Conservation (phyloP, 106 monocot genomes). For the Allium fistulosum region DNA sequence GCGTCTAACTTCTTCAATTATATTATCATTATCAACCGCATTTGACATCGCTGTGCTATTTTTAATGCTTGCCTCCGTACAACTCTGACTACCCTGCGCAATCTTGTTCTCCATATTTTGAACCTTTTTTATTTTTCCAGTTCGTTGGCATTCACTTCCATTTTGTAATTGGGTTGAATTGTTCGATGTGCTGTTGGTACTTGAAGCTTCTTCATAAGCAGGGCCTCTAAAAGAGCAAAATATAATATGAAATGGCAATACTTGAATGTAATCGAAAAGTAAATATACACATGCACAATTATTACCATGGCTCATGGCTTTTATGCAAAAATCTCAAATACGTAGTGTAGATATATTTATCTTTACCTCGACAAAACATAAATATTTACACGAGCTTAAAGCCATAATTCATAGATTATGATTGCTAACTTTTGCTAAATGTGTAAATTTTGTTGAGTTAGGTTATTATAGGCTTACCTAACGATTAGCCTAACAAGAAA, state of each 20-base stretch:
- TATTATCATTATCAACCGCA: background rate
- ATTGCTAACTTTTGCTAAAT: too few species aligned
- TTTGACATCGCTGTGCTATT: background rate
- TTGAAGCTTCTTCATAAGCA: background rate
- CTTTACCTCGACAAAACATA: too few species aligned
- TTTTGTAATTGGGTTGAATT: background rate
- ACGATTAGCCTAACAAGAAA: too few species aligned
- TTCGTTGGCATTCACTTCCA: background rate
- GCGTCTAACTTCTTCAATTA: too few species aligned
- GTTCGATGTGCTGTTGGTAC: background rate
- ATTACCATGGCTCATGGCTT: too few species aligned
- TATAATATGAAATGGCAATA: constrained; percentile 5
- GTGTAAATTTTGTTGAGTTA: too few species aligned
- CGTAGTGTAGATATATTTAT: too few species aligned
- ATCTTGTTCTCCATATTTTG: constrained; percentile 5
- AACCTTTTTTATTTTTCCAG: background rate
- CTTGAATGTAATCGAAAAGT: background rate
- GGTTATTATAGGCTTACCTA: too few species aligned
- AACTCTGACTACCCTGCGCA: background rate
- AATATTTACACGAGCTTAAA: too few species aligned
- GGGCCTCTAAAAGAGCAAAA: background rate
- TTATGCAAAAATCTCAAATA: too few species aligned
- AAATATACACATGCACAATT: too few species aligned
- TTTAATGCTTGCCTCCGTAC: background rate
- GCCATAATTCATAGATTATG: too few species aligned